Base-by-base conservation (phyloP, 805 yeast genomes). In the Nematodospora valgi region DNA sequence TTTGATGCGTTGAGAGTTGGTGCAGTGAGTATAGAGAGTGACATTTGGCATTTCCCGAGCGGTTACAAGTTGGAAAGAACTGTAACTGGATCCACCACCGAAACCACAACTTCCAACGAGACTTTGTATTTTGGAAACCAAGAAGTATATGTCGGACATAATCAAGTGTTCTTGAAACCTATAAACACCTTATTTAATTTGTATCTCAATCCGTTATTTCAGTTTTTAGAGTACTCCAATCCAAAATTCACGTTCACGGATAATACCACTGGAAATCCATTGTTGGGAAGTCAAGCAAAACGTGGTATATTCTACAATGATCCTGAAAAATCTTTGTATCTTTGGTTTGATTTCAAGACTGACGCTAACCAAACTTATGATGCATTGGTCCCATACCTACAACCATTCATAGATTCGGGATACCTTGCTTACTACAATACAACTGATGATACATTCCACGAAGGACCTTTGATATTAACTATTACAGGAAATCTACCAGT, bases 401-500 rank as follows among this genome's bases (percentile, higher is more conserved):
- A 64, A 32, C 68, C 73, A 4, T 65, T 82, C 23, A 62, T 71
- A 11, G 67, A 67, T 12, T 57, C 60, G 16, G 69, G 64, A 2
- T 82, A 72, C 49, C 52, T 84, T 26, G 68, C 83, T 1, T 62
- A 66, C 35, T 76, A 59, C 47, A 69, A 78, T 45, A 45, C 59
- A 10, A 42, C 46, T 3, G 43, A 58, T 3, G 51, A 59, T 0
- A 43, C 49, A 15, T 51, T 69, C 37, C 52, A 54, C 2, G 55
- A 63, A 31, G 81, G 80, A 1, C 86, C 87, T 4, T 37, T 84
- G 7, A 72, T 84, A 0, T 62, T 82, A 4, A 69, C 82, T 5
- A 68, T 80, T 20, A 82, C 88, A 0, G 93, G 93, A 1, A 70
- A 78, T 46, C 65, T 74, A 19, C 87, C 88, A 1, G 47, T 56